Percentiles rank a stretch among this genome's conserved stretches.
Conservation (phyloP, 2,329 filamentous ascomycete species). For the Ophiostoma australiae region DNA sequence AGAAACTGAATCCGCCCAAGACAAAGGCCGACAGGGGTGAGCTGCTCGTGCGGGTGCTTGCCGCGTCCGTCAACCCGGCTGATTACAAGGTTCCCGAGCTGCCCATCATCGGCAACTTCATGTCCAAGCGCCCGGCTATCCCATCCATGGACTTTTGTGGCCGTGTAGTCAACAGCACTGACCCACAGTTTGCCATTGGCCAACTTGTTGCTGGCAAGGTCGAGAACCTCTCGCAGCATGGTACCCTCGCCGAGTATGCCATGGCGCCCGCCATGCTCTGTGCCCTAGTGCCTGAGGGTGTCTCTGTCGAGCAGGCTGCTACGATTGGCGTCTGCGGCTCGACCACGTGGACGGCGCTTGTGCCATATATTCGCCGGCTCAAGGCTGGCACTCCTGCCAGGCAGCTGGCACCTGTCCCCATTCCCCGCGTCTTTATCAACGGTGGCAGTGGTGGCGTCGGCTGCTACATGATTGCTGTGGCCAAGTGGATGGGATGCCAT, state of each 20-base stretch:
- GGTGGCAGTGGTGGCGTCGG: constrained; percentile 39
- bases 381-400: neutral
- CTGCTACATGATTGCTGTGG: constrained; percentile 38
- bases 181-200: constrained; percentile 23
- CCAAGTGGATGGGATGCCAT: constrained; percentile 34
- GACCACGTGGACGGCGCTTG: constrained; percentile 30
- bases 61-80: constrained; percentile 44
- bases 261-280: constrained; percentile 19
- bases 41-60: constrained; percentile 41
- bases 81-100: constrained; percentile 47
- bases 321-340: constrained; percentile 28
- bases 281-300: constrained; percentile 24
- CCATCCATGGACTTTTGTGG: constrained; percentile 51
- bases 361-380: constrained; percentile 22
- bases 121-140: constrained; percentile 39
- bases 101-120: constrained; percentile 36
- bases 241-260: constrained; percentile 28
- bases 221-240: constrained; percentile 21
- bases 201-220: constrained; percentile 28
- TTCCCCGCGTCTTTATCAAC: constrained; percentile 34
- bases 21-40: neutral
- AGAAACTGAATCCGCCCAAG: constrained; percentile 24
- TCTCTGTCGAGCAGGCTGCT: constrained; percentile 29
- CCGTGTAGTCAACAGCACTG: constrained; percentile 36
- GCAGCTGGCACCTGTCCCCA: neutral